Evolutionary conservation across 2,329 filamentous ascomycete species (phyloP).

Genomic region (Biscogniauxia mediterranea): DNA sequence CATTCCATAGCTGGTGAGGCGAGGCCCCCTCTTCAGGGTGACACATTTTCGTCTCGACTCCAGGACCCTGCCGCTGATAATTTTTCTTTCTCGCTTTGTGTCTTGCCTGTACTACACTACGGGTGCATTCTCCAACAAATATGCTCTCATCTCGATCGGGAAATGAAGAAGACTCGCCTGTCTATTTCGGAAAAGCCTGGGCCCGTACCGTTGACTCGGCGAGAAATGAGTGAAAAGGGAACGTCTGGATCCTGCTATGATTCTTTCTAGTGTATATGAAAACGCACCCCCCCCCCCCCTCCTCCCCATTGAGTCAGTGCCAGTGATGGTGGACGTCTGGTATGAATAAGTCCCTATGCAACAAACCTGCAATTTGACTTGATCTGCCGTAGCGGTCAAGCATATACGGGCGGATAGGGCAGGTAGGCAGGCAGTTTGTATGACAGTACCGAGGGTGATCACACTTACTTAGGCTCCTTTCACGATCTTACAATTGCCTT

Average conservation of each 20-base stretch:
- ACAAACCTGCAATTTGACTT: neutral
- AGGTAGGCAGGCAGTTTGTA: neutral
- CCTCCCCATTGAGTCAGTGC: neutral
- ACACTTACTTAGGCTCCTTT: neutral
- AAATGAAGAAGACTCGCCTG: neutral
- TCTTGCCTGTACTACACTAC: constrained; percentile 15
- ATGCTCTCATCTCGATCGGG: constrained; percentile 5
- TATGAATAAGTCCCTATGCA: neutral
- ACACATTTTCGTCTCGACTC: constrained; percentile 4
- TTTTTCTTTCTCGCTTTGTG: constrained; percentile 16
- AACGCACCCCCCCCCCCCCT: too few species aligned
- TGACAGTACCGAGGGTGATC: neutral
- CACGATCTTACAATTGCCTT: neutral
- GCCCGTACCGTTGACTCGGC: neutral
- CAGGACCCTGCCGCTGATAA: neutral
- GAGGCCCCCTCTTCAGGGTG: neutral
- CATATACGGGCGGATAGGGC: neutral
- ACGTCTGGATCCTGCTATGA: neutral
- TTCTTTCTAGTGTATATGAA: neutral
- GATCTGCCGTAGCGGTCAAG: neutral
- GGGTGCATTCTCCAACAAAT: constrained; percentile 20
- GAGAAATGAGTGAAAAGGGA: neutral
- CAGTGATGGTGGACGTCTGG: neutral
- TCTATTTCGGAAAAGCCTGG: neutral
- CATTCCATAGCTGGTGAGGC: constrained; percentile 14